Conservation (phyloP, 345 rosid species). For the Salix brachista region DNA sequence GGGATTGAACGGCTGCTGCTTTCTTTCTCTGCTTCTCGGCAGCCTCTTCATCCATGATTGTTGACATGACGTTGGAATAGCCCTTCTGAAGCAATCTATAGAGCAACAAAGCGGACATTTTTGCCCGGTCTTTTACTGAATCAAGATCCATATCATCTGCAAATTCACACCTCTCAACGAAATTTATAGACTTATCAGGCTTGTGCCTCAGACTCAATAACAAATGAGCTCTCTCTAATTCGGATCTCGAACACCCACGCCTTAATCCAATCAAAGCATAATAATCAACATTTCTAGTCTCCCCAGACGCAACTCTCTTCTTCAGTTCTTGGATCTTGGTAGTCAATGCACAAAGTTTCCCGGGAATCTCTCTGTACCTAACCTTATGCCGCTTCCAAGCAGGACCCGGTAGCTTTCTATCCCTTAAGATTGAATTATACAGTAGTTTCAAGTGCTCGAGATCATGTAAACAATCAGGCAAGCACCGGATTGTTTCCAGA, state of each 20-base stretch:
- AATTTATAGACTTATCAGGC: conserved; percentile 69
- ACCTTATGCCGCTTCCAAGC: conserved; percentile 88
- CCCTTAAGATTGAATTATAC: conserved; percentile 78
- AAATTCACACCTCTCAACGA: conserved; percentile 77
- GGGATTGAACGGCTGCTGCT: conserved; percentile 42
- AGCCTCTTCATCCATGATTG: conserved; percentile 62
- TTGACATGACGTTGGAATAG: conserved; percentile 51
- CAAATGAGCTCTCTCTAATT: conserved; percentile 81
- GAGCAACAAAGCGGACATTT: conserved; percentile 74
- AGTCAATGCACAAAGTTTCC: conserved; percentile 62
- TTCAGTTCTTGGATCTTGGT: conserved; percentile 60
- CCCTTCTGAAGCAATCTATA: conserved; percentile 85
- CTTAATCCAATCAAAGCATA: conserved; percentile 74
- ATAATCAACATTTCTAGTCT: conserved; percentile 75
- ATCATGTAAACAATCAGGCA: conserved; percentile 86
- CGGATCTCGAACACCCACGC: conserved; percentile 85
- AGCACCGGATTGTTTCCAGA: conserved; percentile 72
- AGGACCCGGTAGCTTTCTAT: conserved; percentile 90
- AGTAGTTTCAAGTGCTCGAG: conserved; percentile 86
- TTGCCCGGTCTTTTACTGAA: conserved; percentile 66
- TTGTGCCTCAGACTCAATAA: conserved; percentile 68
- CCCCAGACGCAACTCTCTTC: conserved; percentile 71
- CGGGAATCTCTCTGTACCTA: conserved; percentile 82
- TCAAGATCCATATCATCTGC: conserved; percentile 62
- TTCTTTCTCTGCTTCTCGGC: conserved; percentile 58